Conservation (phyloP, 176 grass and related monocot genomes). For the Elymus sibiricus region DNA sequence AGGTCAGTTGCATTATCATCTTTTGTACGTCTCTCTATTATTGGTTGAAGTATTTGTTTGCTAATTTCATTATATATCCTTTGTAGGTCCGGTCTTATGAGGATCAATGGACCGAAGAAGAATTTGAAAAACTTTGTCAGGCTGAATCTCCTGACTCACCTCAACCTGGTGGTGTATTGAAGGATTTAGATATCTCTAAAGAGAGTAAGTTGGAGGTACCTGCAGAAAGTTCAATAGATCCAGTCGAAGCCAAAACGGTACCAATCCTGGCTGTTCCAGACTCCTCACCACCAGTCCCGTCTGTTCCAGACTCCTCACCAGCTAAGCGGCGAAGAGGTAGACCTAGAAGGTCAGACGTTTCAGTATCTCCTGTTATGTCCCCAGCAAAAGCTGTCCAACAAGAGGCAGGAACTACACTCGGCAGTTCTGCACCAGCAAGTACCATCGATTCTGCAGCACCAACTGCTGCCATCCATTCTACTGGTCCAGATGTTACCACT, state of each 20-base stretch:
- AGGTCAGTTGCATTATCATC: conserved; percentile 53
- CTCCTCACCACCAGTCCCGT: not conserved
- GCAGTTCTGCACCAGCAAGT: conserved; percentile 24
- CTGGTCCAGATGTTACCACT: conserved; percentile 33
- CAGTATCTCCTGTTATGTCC: conserved; percentile 26
- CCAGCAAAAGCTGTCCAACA: conserved; percentile 32
- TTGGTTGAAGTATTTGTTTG: not conserved
- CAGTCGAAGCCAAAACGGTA: conserved; percentile 32
- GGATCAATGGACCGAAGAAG: conserved; percentile 99
- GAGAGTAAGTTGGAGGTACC: conserved; percentile 41
- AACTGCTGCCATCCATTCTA: conserved; percentile 29
- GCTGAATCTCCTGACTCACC: conserved; percentile 66
- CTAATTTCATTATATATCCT: conserved; percentile 23
- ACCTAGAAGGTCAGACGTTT: conserved; percentile 67
- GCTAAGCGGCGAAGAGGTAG: conserved; percentile 87
- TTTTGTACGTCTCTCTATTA: not conserved
- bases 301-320: conserved; percentile 53
- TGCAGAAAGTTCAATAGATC: conserved; percentile 45
- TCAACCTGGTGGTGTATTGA: conserved; percentile 35
- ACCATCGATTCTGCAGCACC: conserved; percentile 21
- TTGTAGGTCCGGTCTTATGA: conserved; percentile 93
- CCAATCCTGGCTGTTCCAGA: not conserved
- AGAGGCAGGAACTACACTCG: conserved; percentile 32
- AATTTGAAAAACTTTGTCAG: conserved; percentile 99
- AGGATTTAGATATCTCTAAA: conserved; percentile 54